Base-by-base conservation (phyloP, 257 asterid species). In the Oldenlandia corymbosa region DNA sequence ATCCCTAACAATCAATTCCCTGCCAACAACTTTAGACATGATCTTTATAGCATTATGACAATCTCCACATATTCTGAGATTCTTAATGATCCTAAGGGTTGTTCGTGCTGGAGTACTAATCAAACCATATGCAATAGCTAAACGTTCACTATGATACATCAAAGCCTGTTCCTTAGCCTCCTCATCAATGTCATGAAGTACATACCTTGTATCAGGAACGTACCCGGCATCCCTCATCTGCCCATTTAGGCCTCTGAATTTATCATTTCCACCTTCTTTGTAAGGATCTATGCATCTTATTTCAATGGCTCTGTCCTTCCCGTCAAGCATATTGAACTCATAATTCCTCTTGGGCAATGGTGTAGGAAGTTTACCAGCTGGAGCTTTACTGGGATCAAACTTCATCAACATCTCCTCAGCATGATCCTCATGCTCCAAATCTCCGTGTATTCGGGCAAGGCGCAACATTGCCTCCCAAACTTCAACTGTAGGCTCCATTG, bases 341-440 rank as follows among this genome's bases (percentile, higher is more conserved):
- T 7, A 75, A 23, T 53, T 45, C 64, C 73, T 60, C 63, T 62
- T 70, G 13, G 8, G 64, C 68, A 60, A 60, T 32, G 81, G 81
- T 5, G 51, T 46, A 18, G 63, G 71, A 13, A 46, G 5, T 37
- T 60, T 69, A 42, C 67, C 64, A 27, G 50, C 43, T 58, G n/a
- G 34, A 21, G 48, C 53, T 43, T 50, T 65, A 45, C 73, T 59
- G 24, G 72, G 49, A 50, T 73, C 79, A 10, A 75, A 64, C 63
- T 42, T 39, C 52, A 47, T 43, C 41, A 79, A 60, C 31, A 79
- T 42, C 75, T 79, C 81, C 61, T 52, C 77, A 11, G 65, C 62
- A 3, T 20, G 76, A 66, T 79, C 77, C 69, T 79, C 81, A 63
- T 75, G 79, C 56, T 79, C 81, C 20, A 79, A 51, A 37, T 79